phyloP scores from a whole-genome alignment of 371 early-diverging fungal genomes.

The Zychaea mexicana region DNA sequence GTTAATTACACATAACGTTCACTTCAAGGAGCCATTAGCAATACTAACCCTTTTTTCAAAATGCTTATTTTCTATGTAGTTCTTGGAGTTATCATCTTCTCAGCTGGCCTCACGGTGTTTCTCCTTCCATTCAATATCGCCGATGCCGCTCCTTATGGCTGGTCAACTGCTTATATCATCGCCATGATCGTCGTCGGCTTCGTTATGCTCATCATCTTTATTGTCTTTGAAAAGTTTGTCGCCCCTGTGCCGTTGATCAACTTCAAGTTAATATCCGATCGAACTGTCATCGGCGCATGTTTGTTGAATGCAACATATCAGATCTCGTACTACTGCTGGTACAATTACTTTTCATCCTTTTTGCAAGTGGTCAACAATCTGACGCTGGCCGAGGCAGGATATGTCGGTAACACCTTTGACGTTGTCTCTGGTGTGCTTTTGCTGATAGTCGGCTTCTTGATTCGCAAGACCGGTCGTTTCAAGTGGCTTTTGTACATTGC shows the following conservation, averaged over 20 bases:
- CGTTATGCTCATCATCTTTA: slow-evolving; percentile 13
- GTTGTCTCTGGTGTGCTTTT: slow-evolving; percentile 19
- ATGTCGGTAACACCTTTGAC: slow-evolving; percentile 18
- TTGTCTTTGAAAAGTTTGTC: slow-evolving; percentile 4
- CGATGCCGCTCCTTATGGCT: slow-evolving; percentile 19
- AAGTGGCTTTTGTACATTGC: slow-evolving; percentile 21
- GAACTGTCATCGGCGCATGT: slow-evolving; percentile 21
- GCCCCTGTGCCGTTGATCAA: slow-evolving; percentile 16
- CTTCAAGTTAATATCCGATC: slow-evolving; percentile 8
- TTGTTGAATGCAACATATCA: slow-evolving; percentile 19
- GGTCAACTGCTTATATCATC: slow-evolving; percentile 18
- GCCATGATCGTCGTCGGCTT: slow-evolving; percentile 23
- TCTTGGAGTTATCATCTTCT: slow-evolving; percentile 15
- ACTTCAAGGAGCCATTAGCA: too few relatives aligned
- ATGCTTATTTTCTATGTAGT: slow-evolving; percentile 6
- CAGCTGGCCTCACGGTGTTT: slow-evolving; percentile 17
- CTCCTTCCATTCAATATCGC: slow-evolving; percentile 23
- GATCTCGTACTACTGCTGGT: slow-evolving; percentile 19
- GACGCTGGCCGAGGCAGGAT: slow-evolving; percentile 15
- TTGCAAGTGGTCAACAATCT: slow-evolving; percentile 18
- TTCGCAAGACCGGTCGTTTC: slow-evolving; percentile 17
- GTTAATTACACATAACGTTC: not conserved
- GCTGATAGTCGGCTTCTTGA: slow-evolving; percentile 14
- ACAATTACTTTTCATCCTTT: slow-evolving; percentile 17
- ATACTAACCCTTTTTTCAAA: not conserved